Conservation (phyloP, 768 basidiomycete genomes). For the Suillus weaverae region DNA sequence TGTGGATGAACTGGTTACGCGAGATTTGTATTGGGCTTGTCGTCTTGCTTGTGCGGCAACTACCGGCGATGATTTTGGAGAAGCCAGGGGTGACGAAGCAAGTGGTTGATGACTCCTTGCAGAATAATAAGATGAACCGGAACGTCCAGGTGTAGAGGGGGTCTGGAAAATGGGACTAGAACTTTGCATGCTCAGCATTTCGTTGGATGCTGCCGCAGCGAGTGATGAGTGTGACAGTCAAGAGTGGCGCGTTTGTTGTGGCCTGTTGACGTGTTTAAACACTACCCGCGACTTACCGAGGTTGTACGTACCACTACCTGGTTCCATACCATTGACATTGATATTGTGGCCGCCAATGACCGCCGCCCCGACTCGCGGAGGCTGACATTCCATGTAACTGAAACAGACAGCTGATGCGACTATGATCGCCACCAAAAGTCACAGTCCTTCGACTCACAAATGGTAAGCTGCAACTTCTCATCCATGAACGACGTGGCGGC, state of each 20-base stretch:
- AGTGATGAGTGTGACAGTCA: slow-evolving; percentile 8
- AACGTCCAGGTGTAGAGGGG: slow-evolving; percentile 40
- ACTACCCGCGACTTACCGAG: background rate
- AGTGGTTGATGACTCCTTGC: slow-evolving; percentile 35
- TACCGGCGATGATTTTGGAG: slow-evolving; percentile 49
- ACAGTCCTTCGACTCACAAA: background rate
- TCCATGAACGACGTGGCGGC: background rate
- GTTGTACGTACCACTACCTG: too few relatives aligned
- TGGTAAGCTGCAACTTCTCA: background rate
- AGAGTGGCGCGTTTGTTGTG: slow-evolving; percentile 23
- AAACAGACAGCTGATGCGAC: background rate
- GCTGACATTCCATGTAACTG: background rate
- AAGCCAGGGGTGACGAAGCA: slow-evolving; percentile 55
- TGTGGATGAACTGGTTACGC: slow-evolving; percentile 30
- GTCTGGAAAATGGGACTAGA: slow-evolving; percentile 31
- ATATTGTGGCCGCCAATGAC: background rate
- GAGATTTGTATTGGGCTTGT: slow-evolving; percentile 55
- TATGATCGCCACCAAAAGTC: background rate
- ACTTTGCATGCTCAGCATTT: slow-evolving; percentile 20
- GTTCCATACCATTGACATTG: too few relatives aligned
- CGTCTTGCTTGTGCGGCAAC: slow-evolving; percentile 48
- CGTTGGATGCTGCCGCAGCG: background rate
- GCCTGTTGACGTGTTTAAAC: slow-evolving; percentile 24
- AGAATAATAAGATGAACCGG: slow-evolving; percentile 25
- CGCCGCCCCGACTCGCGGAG: background rate